Evolutionary conservation across 495 filamentous ascomycete genomes (phyloP).

Genomic region (Aspergillus mulundensis): DNA sequence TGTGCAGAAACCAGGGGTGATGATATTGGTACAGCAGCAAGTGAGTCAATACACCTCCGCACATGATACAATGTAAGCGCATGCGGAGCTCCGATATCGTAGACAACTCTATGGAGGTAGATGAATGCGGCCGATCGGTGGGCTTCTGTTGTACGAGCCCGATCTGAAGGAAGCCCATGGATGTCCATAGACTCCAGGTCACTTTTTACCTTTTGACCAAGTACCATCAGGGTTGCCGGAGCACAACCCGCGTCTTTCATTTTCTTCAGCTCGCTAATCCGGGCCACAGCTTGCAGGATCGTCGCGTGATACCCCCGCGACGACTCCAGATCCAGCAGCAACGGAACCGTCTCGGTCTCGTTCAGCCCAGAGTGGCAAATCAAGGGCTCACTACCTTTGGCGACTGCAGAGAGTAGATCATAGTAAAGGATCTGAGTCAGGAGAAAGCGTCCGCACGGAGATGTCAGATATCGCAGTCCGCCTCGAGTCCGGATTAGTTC

Average conservation of each 20-base stretch:
- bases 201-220: neutral
- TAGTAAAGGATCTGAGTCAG: neutral
- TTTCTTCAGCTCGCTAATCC: too few relatives aligned
- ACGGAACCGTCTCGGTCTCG: too few relatives aligned
- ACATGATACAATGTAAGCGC: neutral
- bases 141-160: neutral
- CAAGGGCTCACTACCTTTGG: neutral
- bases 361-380: too few relatives aligned
- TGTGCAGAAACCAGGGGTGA: neutral
- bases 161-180: neutral
- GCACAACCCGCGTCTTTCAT: too few relatives aligned
- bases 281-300: too few relatives aligned
- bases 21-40: neutral
- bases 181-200: neutral
- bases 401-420: neutral
- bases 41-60: too few relatives aligned
- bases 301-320: too few relatives aligned
- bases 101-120: neutral
- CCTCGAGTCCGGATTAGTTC: neutral
- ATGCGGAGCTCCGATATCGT: neutral
- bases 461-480: neutral
- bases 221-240: too few relatives aligned
- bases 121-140: neutral
- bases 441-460: neutral
- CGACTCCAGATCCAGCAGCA: too few relatives aligned